phyloP scores from a whole-genome alignment of 257 asterid species.

The Solanum pimpinellifolium region DNA sequence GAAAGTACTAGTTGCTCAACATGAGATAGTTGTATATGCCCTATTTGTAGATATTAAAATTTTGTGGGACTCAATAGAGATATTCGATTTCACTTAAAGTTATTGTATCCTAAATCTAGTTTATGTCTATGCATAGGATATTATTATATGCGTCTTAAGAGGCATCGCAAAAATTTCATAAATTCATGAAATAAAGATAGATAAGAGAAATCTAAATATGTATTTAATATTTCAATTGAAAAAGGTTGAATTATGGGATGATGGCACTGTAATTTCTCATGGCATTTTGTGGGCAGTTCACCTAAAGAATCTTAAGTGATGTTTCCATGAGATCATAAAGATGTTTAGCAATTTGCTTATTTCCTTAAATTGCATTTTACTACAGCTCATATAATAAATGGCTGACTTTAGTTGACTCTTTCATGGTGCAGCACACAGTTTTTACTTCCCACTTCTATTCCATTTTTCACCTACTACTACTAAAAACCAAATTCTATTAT shows the following conservation, averaged over 20 bases:
- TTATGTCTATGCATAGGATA: too few relatives aligned
- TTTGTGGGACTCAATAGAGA: background rate
- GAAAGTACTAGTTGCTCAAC: background rate
- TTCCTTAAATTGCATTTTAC: background rate
- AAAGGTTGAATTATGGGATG: background rate
- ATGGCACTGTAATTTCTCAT: background rate
- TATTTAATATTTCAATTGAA: background rate
- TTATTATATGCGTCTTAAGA: too few relatives aligned
- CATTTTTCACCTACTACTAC: background rate
- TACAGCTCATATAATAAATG: background rate
- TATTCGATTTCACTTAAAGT: too few relatives aligned
- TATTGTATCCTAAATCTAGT: too few relatives aligned
- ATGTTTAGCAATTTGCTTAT: background rate
- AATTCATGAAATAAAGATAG: too few relatives aligned
- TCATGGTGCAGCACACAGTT: background rate
- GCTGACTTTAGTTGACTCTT: background rate
- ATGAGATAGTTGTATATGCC: background rate
- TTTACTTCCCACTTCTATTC: background rate
- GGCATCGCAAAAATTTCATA: too few relatives aligned
- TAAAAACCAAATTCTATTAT: background rate
- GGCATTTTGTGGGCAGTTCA: background rate
- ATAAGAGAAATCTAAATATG: too few relatives aligned
- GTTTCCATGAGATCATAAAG: background rate
- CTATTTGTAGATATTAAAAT: too few relatives aligned
- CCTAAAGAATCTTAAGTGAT: background rate